phyloP scores from a whole-genome alignment of 306 rosid genomes.

The Gillenia trifoliata region DNA sequence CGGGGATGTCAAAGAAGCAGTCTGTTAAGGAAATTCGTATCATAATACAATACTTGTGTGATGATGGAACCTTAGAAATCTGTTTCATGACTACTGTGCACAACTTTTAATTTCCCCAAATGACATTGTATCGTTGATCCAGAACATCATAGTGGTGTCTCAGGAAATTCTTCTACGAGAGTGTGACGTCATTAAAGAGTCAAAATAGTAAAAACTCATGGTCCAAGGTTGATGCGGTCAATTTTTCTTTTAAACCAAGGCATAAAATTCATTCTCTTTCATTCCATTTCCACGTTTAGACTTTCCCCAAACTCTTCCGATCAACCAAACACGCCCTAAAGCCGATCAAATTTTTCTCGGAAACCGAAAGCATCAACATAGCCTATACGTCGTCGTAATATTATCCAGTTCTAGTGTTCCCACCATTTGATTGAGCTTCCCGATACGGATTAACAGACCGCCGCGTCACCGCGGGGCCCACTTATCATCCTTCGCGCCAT shows the following conservation, averaged over 20 bases:
- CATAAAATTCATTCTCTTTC: neutral
- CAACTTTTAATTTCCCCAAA: too few relatives aligned
- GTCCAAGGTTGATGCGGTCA: rapidly evolving
- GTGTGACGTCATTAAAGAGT: neutral
- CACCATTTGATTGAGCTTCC: neutral
- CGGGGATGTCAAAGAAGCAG: neutral
- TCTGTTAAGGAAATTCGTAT: too few relatives aligned
- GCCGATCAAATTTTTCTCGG: neutral
- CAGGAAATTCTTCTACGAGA: too few relatives aligned
- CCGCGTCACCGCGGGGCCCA: constrained; percentile 10
- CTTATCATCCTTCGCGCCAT: neutral
- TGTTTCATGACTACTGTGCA: neutral
- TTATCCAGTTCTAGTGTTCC: neutral
- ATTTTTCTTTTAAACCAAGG: neutral
- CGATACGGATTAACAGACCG: constrained; percentile 3
- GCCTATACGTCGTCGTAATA: neutral
- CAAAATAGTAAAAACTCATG: neutral
- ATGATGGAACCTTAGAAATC: neutral
- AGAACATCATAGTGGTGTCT: too few relatives aligned
- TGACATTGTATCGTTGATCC: too few relatives aligned
- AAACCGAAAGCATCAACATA: neutral
- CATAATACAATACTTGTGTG: too few relatives aligned
- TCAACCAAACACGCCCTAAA: neutral
- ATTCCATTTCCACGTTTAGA: neutral
- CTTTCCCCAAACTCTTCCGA: neutral